Evolutionary conservation across 73 alveolate species (phyloP).

Genomic region (Paramecium biaurelia): DNA sequence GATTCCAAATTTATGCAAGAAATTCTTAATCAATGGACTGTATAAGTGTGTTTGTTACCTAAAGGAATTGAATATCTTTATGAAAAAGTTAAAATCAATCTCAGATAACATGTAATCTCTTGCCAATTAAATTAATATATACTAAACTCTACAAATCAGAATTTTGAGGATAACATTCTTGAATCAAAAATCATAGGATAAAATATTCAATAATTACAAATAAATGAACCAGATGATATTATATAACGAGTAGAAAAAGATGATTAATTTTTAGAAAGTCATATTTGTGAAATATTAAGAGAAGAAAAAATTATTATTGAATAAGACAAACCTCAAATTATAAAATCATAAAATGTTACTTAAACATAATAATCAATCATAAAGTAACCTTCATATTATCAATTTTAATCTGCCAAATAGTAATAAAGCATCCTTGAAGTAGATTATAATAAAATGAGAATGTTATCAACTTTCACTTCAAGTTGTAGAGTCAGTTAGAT

Average conservation of each 20-base stretch:
- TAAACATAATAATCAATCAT: no score
- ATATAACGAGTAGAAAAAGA: background rate
- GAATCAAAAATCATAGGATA: background rate
- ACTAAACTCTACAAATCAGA: background rate
- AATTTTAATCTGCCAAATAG: background rate
- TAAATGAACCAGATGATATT: background rate
- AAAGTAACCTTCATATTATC: no score
- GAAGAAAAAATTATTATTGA: background rate
- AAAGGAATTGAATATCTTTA: background rate
- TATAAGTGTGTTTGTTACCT: background rate
- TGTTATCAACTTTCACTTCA: background rate
- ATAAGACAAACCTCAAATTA: background rate
- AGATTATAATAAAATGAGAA: background rate
- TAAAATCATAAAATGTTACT: no score
- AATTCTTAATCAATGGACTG: constrained; percentile 16
- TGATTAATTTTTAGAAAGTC: background rate
- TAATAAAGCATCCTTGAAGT: background rate
- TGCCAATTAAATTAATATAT: background rate
- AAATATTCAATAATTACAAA: background rate
- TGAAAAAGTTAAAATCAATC: background rate
- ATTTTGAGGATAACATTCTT: background rate
- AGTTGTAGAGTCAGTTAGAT: background rate
- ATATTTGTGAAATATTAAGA: background rate
- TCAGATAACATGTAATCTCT: background rate
- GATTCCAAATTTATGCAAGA: background rate